Evolutionary conservation across 106 monocot species (phyloP), one percentile per base, ranked within the genome.

Genomic region (Phalaenopsis aphrodite): DNA sequence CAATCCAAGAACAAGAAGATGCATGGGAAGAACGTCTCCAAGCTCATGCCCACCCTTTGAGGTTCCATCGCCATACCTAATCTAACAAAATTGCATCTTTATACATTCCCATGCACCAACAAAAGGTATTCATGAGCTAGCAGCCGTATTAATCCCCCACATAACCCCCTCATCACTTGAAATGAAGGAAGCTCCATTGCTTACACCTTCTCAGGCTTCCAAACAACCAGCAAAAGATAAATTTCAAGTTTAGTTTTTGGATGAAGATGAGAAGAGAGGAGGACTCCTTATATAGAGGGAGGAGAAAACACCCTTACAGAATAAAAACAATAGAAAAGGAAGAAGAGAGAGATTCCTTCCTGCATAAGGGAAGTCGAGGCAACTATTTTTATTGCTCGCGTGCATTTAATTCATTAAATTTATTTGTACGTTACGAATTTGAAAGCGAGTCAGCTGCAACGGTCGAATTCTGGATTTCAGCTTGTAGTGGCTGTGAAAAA

Each of bases 71-170:
- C 4, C 64, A 21, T 65, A 24, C 64, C 24, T 1, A 23, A 24
- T 52, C 2, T 8, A 65, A 5, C 23, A 24, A 65, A 9, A 5
- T 67, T 23, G 67, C 5, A 3, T 16, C 12, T 41, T 14, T 14
- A 71, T 15, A 12, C 4, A 71, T 71, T 41, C 11, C 11, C 71
- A 71, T 64, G 38, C 69, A 15, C 38, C 39, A 36, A 10, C 39
- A 71, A 71, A 71, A 71, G 71, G 71, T 71, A 71, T 71, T 39
- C 71, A 71, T 71, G 71, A 71, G 41, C 71, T 14, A 71, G 71
- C 71, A 71, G 71, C 41, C 71, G 71, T 71, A 71, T 71, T 16
- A 71, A 41, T 30, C 71, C 71, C 71, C 41, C 36, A 38, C 3
- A 38, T 71, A 38, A 39, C 71, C 71, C 30, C 71, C 71, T 71